Base-by-base conservation (phyloP, 768 basidiomycete genomes). In the Serendipita sp. region DNA sequence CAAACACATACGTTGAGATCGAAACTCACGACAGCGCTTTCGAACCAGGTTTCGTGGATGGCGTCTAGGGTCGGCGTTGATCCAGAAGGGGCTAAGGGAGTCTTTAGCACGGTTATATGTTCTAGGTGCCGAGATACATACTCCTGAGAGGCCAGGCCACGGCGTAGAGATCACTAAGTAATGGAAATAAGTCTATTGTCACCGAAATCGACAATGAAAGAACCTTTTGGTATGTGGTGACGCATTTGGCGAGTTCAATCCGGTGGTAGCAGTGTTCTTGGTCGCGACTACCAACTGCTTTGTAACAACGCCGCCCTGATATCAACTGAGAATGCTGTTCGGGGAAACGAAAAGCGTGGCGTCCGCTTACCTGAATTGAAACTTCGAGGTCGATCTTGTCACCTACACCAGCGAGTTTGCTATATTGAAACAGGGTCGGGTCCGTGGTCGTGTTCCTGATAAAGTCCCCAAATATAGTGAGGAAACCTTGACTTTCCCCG, bases 401-500 rank as follows among this genome's bases (percentile, higher is more conserved):
- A 29, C 27, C 27, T 8, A 29, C 4, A 34, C 34, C 31, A 33
- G 55, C 55, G 34, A 29, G 11, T 34, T 60, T 60, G 29, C 10
- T 33, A 29, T 60, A 60, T 60, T 60, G 55, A 8, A 27, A 60
- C 10, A n/a, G 27, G 55, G 29, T 60, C 1, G 55, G 27, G 10
- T 60, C 55, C 16, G 55, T 60, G 29, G 55, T 60, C 48, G 29
- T 5, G 55, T 60, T 60, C 27, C 55, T 60, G 29, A 60, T 60
- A 18, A 11, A 33, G 36, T 60, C 55, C 10, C 55, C 55, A 60
- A 29, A 29, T 10, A 60, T 37, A 34, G 27, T 27, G 5, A 60
- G n/a, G 55, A 60, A 60, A 37, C 55, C 55, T 11, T 27, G 27
- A 29, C 55, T 60, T 1, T 10, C 55, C 3, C 55, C 55, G 16